Base-by-base conservation (phyloP, 257 asterid genomes). In the Plantago major region DNA sequence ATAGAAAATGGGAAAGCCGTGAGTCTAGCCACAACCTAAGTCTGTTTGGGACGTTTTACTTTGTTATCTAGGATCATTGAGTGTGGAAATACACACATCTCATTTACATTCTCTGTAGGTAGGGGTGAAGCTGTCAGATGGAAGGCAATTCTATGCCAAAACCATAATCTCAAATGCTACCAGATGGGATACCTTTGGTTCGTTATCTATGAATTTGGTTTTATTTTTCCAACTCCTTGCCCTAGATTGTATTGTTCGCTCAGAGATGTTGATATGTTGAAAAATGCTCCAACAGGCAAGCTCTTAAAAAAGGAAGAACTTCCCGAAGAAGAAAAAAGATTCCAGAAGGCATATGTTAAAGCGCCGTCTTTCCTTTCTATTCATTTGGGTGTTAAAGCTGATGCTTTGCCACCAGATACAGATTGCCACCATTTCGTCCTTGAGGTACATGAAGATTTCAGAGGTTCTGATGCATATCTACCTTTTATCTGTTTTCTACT, bases 141-240 rank as follows among this genome's bases (percentile, higher is more conserved):
- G 95, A 53, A 83, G 89, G 67, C 76, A 83, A 67, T 80, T 83
- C 62, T 87, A 73, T 71, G 96, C 99, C 53, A 87, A 89, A 79
- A 89, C 99, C 63, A 54, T 83, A 53, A 80, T 93, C 64, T 93
- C 97, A 14, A 93, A 93, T 65, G 99, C 99, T 58, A 93, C 99
- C 69, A 83, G 99, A 89, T 93, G 99, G 99, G 99, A 93, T 76
- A 93, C 99, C 46, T 93, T 93, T 69, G 99, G 99, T 93, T 62
- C 73, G 82, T 75, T 72, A 45, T 33, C 37, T 65, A 15, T 37
- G 46, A 65, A 70, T 71, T 63, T 71, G 57, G 42, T 55, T 67
- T 43, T 38, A 64, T 62, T 37, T 51, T 64, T 42, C 17, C 14
- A 64, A 57, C 66, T 55, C 53, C 58, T 62, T 71, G 48, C 42